Base-by-base conservation (phyloP, 2,329 filamentous ascomycete species). In the Cytospora piceae region DNA sequence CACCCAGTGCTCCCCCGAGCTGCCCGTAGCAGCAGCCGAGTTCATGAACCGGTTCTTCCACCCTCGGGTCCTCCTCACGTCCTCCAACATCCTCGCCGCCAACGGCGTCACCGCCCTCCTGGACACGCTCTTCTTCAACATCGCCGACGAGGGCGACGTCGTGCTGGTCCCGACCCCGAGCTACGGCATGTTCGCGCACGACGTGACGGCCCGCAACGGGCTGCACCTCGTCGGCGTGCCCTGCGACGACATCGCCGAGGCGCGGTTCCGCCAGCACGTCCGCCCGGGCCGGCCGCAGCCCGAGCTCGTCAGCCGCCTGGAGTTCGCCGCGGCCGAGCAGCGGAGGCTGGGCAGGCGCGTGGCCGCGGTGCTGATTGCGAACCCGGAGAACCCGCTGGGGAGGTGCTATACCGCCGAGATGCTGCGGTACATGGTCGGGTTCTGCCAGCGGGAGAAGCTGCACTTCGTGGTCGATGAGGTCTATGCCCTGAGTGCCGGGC, bases 391-490 rank as follows among this genome's bases (percentile, higher is more conserved):
- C 42, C 66, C 66, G 8, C 52, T 63, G 8, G 66, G 58, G 2
- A 37, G 56, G 24, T 68, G 63, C 49, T 68, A 68, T 15, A 60
- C 58, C 12, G 11, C 53, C 15, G 64, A 60, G 15, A 31, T 66
- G 42, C 39, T 68, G 37, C 39, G 57, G 32, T 60, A 61, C 22
- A 51, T 68, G 20, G 63, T 60, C 29, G 54, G 52, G 20, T 68
- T 66, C 34, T 68, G 66, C 42, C 53, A 54, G 59, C 27, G 39
- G 15, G 27, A 68, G 58, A n/a, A 37, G n/a, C 32, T 66, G 15
- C 66, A 68, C 20, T 53, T 68, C 32, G 64, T 68, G 6, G 63
- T 60, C 12, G 66, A 68, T 31, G 66, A 68, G 56, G 53, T 68
- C 22, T 68, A 68, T 11, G 66, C 66, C 20, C 64, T 66, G 11